Conservation (phyloP, 1,284 basidiomycete species). For the Trichosporon sp. region DNA sequence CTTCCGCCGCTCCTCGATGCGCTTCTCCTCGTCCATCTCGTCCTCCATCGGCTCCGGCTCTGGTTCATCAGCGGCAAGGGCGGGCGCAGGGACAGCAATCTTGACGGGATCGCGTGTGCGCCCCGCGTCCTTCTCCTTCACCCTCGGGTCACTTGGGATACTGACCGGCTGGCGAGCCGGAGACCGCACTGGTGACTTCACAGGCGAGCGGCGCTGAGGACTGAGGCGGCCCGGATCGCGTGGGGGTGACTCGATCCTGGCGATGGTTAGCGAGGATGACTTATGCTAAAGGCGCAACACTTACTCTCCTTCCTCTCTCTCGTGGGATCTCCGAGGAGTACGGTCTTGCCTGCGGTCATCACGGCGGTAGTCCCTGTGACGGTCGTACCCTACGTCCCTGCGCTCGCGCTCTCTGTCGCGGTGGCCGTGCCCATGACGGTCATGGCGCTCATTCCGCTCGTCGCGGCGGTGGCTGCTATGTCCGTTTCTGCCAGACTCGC, state of each 20-base stretch:
- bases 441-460: conserved; percentile 3
- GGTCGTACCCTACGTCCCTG: conserved; percentile 5
- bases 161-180: conserved; percentile 37
- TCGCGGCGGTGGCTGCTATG: conserved; percentile 13
- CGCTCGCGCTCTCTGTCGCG: conserved; percentile 19
- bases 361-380: background rate
- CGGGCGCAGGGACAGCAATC: conserved; percentile 21
- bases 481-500: conserved; percentile 16
- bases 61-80: conserved; percentile 18
- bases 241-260: conserved; percentile 2
- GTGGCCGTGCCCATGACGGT: background rate
- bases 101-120: background rate
- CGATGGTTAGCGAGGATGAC: background rate
- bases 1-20: conserved; percentile 71
- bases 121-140: background rate
- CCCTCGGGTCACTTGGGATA: conserved; percentile 28
- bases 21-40: conserved; percentile 63
- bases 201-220: background rate
- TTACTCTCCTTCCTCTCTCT: conserved; percentile 16
- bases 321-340: conserved; percentile 5
- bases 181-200: background rate
- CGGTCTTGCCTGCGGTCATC: conserved; percentile 19
- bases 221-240: background rate
- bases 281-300: background rate
- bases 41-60: conserved; percentile 53